phyloP scores from a whole-genome alignment of 495 filamentous ascomycete species.

The Aspergillus leporis region DNA sequence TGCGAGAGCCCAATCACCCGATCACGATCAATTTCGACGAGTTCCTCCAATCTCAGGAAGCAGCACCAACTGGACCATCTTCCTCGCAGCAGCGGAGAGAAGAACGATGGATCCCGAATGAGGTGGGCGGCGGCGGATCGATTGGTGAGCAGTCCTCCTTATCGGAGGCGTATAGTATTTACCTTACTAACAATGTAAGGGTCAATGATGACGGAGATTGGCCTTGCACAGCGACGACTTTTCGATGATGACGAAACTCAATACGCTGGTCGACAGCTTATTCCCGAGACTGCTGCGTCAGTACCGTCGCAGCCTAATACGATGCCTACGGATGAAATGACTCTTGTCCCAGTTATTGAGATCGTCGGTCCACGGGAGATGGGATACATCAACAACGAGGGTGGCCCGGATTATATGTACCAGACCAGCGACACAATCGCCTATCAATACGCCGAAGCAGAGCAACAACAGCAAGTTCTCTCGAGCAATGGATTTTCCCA shows the following conservation, averaged over 20 bases:
- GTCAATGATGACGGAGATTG: constrained; percentile 43
- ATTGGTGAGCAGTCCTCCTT: constrained; percentile 30
- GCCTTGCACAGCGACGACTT: constrained; percentile 35
- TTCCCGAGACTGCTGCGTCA: background rate
- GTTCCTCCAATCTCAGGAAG: constrained; percentile 40
- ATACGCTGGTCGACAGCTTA: constrained; percentile 11
- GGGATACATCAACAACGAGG: background rate
- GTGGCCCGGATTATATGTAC: background rate
- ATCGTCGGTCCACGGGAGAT: background rate
- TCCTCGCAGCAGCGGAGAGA: constrained; percentile 42
- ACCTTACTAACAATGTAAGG: constrained; percentile 15
- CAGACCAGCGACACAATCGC: background rate
- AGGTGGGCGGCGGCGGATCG: constrained; percentile 32
- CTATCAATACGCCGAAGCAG: background rate
- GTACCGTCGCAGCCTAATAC: background rate
- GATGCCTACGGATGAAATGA: background rate
- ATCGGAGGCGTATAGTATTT: background rate
- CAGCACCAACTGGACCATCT: constrained; percentile 17
- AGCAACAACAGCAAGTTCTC: background rate
- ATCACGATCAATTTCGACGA: constrained; percentile 42
- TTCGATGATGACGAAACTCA: constrained; percentile 39
- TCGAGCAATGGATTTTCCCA: constrained; percentile 9
- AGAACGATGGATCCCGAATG: constrained; percentile 40
- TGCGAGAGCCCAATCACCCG: constrained; percentile 15
- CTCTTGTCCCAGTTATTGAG: background rate